Evolutionary conservation across 257 asterid species (phyloP).

Genomic region (Ligustrum vulgare): DNA sequence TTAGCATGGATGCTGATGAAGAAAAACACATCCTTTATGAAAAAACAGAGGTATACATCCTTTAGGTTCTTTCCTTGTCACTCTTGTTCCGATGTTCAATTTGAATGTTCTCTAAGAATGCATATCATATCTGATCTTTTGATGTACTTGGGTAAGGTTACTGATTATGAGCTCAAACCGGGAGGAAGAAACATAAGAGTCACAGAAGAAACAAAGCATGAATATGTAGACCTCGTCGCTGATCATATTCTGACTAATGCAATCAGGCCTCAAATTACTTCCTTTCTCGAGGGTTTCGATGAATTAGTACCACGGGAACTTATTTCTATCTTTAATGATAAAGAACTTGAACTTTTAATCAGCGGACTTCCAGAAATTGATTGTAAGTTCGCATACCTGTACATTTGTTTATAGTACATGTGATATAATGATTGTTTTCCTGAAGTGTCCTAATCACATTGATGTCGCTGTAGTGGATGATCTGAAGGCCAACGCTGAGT

Average conservation of each 20-base stretch:
- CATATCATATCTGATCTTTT: constrained; percentile 14
- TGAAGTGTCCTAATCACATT: constrained; percentile 19
- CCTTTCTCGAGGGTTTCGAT: constrained; percentile 89
- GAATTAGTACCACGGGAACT: constrained; percentile 90
- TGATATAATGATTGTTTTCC: neutral
- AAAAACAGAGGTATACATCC: constrained; percentile 74
- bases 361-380: constrained; percentile 99
- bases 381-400: constrained; percentile 51
- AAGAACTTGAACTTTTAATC: constrained; percentile 90
- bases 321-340: constrained; percentile 84
- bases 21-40: constrained; percentile 96
- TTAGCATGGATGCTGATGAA: constrained; percentile 99
- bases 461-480: constrained; percentile 77
- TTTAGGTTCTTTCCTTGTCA: constrained; percentile 16
- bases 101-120: neutral
- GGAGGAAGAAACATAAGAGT: constrained; percentile 98
- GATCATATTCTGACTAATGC: constrained; percentile 96
- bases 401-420: neutral
- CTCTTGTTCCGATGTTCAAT: constrained; percentile 6
- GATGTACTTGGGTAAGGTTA: constrained; percentile 52
- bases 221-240: constrained; percentile 95
- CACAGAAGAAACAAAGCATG: constrained; percentile 96
- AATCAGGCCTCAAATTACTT: constrained; percentile 92
- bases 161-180: constrained; percentile 95
- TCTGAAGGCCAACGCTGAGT: constrained; percentile 87